These are phyloP conservation scores for Lactarius trivialis DNA, from an alignment of 768 basidiomycete species.

Conservation along the genomic window DNA sequence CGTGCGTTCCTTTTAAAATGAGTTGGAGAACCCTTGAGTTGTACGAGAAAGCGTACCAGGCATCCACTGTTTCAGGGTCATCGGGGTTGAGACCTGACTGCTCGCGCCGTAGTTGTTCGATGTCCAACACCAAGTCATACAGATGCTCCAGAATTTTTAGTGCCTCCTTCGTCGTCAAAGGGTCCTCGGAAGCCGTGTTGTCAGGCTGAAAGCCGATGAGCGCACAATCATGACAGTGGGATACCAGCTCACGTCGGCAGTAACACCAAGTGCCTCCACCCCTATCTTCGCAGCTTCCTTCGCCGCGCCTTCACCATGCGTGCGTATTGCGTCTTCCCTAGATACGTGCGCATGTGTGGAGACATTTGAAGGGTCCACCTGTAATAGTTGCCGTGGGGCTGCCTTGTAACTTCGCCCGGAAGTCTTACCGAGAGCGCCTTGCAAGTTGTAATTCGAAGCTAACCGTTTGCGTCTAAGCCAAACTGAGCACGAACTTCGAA, in stretches of 20 bases:
- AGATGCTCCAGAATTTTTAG: constrained; percentile 75
- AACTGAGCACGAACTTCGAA: constrained; percentile 25
- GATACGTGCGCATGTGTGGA: constrained; percentile 44
- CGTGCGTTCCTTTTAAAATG: constrained; percentile 44
- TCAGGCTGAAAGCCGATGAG: constrained; percentile 39
- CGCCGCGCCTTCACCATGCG: constrained; percentile 50
- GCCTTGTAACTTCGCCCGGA: constrained; percentile 91
- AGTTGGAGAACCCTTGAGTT: not conserved
- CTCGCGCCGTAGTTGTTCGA: constrained; percentile 80
- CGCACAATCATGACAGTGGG: not conserved
- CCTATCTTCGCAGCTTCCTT: constrained; percentile 72
- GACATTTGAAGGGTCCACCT: constrained; percentile 59
- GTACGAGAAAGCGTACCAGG: constrained; percentile 20
- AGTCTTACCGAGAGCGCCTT: constrained; percentile 93
- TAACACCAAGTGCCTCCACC: constrained; percentile 61
- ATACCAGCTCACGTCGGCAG: constrained; percentile 41
- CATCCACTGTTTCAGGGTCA: constrained; percentile 41
- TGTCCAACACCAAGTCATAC: constrained; percentile 75
- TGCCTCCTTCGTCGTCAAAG: constrained; percentile 72
- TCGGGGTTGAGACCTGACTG: constrained; percentile 62
- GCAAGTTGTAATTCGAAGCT: constrained; percentile 46
- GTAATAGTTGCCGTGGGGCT: constrained; percentile 92
- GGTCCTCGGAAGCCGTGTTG: constrained; percentile 58
- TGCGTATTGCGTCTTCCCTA: constrained; percentile 42
- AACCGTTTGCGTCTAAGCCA: constrained; percentile 5